phyloP scores from a whole-genome alignment of 768 basidiomycete species.

The Lentinula boryana region DNA sequence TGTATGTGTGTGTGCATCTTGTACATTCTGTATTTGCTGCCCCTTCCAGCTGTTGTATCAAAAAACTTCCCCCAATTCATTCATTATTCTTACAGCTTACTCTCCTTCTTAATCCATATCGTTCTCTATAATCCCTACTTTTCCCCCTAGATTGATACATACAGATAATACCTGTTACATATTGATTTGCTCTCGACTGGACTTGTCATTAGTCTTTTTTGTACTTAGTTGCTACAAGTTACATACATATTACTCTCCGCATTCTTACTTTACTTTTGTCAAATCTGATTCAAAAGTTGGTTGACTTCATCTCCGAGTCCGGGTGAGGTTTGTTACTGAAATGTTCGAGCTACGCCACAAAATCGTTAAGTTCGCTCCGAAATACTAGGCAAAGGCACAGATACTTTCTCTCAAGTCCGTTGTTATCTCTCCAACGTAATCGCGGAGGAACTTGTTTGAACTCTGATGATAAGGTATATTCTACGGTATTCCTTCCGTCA shows the following conservation, averaged over 20 bases:
- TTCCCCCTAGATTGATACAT: not conserved
- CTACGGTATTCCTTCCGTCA: not conserved
- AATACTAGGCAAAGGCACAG: not conserved
- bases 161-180: constrained; percentile 1
- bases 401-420: not conserved
- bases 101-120: not conserved
- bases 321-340: too few relatives aligned
- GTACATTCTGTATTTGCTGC: not conserved
- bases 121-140: not conserved
- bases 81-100: constrained; percentile 5
- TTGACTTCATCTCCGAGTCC: too few relatives aligned
- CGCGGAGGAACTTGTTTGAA: too few relatives aligned
- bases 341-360: too few relatives aligned
- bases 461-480: too few relatives aligned
- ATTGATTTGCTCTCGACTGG: not conserved
- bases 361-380: not conserved
- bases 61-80: not conserved
- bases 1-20: not conserved
- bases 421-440: not conserved
- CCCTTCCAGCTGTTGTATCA: not conserved
- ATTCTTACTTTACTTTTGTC: not conserved
- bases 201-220: not conserved
- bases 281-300: not conserved
- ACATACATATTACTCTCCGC: not conserved
- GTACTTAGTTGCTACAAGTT: not conserved